Conservation (phyloP, 345 rosid species). For the Eucalyptus marginata region DNA sequence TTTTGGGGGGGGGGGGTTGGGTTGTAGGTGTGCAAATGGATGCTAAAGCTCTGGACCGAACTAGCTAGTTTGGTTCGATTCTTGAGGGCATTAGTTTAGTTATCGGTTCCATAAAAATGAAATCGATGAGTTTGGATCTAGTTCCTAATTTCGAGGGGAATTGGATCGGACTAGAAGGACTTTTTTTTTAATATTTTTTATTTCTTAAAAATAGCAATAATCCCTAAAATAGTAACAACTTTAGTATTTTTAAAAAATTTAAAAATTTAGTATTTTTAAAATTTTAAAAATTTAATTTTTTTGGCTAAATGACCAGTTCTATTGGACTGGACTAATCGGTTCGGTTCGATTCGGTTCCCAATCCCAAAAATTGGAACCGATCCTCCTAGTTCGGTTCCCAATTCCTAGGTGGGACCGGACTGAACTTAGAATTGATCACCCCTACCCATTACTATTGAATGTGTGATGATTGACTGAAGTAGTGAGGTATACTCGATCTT, state of each 20-base stretch:
- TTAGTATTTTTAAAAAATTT: too few relatives aligned
- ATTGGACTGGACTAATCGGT: rapidly evolving
- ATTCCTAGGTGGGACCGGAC: rapidly evolving
- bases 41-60: rapidly evolving
- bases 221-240: too few relatives aligned
- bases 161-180: too few relatives aligned
- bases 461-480: too few relatives aligned
- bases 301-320: rapidly evolving
- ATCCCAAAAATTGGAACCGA: rapidly evolving
- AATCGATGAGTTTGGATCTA: rapidly evolving
- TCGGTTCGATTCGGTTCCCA: rapidly evolving
- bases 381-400: rapidly evolving
- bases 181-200: rapidly evolving
- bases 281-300: too few relatives aligned
- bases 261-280: too few relatives aligned
- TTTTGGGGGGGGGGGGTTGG: too few relatives aligned
- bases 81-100: rapidly evolving
- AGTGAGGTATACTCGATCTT: too few relatives aligned
- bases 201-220: too few relatives aligned
- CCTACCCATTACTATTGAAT: too few relatives aligned
- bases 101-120: rapidly evolving
- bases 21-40: neutral
- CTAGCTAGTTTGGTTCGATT: rapidly evolving
- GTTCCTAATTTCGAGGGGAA: rapidly evolving
- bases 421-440: too few relatives aligned